A percentile compares a stretch with the other conserved stretches of the same genome.
These are phyloP conservation scores for Striga hermonthica DNA, from an alignment of 305 asterid species.

Conservation along the genomic window DNA sequence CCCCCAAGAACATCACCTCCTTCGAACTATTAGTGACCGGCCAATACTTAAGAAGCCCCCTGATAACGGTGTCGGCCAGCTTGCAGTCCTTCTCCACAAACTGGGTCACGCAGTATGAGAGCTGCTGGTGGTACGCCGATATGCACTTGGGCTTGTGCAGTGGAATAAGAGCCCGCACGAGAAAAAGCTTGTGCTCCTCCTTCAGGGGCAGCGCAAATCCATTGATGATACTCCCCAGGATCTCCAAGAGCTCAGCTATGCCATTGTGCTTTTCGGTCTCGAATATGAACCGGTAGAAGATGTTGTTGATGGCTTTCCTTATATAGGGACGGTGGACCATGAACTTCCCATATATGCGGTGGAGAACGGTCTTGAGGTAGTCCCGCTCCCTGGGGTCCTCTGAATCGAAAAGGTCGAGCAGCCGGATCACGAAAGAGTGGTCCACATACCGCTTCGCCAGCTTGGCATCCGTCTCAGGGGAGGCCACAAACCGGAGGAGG, in stretches of 20 bases:
- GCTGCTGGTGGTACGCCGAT: conserved; percentile 81
- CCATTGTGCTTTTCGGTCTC: conserved; percentile 95
- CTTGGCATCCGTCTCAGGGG: conserved; percentile 94
- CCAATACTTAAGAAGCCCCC: conserved; percentile 91
- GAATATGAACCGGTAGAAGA: conserved; percentile 71
- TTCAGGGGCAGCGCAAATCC: conserved; percentile 93
- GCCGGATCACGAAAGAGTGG: conserved; percentile 67
- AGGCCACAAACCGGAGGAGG: conserved; percentile 84
- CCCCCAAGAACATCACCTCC: conserved; percentile 93
- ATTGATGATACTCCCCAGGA: conserved; percentile 87
- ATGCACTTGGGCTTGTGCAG: conserved; percentile 91
- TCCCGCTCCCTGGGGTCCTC: conserved; percentile 92
- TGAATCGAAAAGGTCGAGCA: conserved; percentile 83
- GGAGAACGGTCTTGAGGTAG: conserved; percentile 75
- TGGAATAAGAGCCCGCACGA: conserved; percentile 79
- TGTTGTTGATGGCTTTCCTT: conserved; percentile 76
- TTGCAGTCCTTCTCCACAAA: conserved; percentile 92
- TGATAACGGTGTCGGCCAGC: conserved; percentile 86
- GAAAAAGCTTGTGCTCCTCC: conserved; percentile 92
- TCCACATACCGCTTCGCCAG: conserved; percentile 82
- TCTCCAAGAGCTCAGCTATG: conserved; percentile 82
- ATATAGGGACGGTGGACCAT: conserved; percentile 96
- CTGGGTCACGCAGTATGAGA: conserved; percentile 85
- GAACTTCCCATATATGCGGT: conserved; percentile 85
- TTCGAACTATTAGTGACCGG: conserved; percentile 91